phyloP scores from a whole-genome alignment of 805 yeast genomes.

The Metschnikowia cerradonensis region DNA sequence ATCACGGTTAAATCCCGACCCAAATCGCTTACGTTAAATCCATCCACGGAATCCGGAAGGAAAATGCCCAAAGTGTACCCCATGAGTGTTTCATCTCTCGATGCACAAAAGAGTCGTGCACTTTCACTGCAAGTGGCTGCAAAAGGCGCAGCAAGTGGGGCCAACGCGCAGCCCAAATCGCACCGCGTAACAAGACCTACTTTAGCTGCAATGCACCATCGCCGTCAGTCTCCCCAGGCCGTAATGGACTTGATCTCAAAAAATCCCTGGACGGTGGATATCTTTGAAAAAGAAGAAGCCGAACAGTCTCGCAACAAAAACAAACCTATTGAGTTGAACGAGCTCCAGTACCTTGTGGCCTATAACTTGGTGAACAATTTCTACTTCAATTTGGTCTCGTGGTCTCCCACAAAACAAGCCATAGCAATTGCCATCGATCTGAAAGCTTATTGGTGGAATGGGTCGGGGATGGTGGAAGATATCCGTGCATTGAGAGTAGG shows the following conservation, averaged over 20 bases:
- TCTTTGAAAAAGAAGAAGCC: not conserved
- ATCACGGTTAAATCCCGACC: too few species aligned
- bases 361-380: conserved; percentile 65
- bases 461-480: conserved; percentile 39
- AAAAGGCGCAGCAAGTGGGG: not conserved
- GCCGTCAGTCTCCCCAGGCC: not conserved
- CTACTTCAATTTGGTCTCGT: conserved; percentile 69
- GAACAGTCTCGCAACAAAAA: too few species aligned
- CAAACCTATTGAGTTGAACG: conserved; percentile 9
- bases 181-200: conserved; percentile 1
- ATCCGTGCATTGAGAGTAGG: conserved; percentile 28
- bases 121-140: not conserved
- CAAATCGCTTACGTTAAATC: not conserved
- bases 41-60: not conserved
- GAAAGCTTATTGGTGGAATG: conserved; percentile 62
- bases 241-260: not conserved
- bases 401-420: conserved; percentile 52
- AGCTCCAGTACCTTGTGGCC: conserved; percentile 17
- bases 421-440: conserved; percentile 66
- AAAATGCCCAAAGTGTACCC: not conserved
- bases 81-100: not conserved
- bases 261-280: not conserved
- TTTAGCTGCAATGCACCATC: not conserved
- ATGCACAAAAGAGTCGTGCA: not conserved
- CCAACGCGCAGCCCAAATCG: not conserved